Base-by-base conservation (phyloP, 768 basidiomycete species). In the Lyophyllum semitale region DNA sequence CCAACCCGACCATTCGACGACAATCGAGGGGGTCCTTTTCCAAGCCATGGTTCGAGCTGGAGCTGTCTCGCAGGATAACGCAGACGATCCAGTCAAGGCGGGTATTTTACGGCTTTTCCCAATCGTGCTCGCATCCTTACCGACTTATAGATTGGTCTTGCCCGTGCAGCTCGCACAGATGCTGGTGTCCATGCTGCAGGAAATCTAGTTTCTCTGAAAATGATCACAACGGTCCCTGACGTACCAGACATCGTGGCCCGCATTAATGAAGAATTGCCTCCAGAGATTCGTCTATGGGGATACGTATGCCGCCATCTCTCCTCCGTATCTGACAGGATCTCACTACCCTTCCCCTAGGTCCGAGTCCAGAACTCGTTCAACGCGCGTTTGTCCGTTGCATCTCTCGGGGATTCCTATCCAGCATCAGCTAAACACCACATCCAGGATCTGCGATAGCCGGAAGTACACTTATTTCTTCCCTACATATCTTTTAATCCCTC, bases 401-500 rank as follows among this genome's bases (percentile, higher is more conserved):
- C 18, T 47, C 51, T 27, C 54, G 41, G 46, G 30, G 32, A 37
- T n/a, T 41, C 37, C 18, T 55, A 20, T 17, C 38, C 22, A 29
- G 46, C 42, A 35, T 55, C 50, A 41, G 55, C 55, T 59, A 46
- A 62, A 58, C 27, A 48, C 52, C 25, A 41, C 51, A 23, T 59
- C 44, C 71, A 95, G 93, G 56, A 78, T 85, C 2, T 98, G 95
- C 73, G 95, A 98, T 68, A 96, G 95, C 57, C 84, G 96, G 56
- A 93, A 95, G 69, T 99, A 99, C 73, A 97, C 95, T 15, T 99
- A 99, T 72, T 92, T 92, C 73, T 89, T 99, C 61, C 97, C 97
- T 0, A 87, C 92, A 1, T 97, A 98, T 71, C 79, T 95, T 37
- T 80, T 99, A 49, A 81, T 98, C 25, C 94, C 96, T 1, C 95